These are phyloP conservation scores for Fraxinus cuspidata DNA, from an alignment of 257 asterid genomes.

Conservation along the genomic window DNA sequence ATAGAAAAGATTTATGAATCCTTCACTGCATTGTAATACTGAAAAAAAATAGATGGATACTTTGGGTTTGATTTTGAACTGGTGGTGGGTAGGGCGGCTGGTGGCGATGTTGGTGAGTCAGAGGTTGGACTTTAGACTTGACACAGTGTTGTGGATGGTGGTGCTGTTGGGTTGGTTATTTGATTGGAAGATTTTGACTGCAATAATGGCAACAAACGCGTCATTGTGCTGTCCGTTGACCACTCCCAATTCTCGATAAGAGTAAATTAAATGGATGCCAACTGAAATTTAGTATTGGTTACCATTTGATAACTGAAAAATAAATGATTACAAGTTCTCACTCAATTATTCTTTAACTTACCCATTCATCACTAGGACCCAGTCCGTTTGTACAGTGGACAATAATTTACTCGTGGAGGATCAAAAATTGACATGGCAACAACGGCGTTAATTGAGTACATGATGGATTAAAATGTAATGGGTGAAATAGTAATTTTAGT, in stretches of 20 bases:
- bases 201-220: slow-evolving; percentile 54
- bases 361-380: no score
- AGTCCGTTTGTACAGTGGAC: no score
- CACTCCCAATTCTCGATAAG: background rate
- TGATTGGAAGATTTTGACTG: slow-evolving; percentile 40
- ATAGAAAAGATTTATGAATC: slow-evolving; percentile 28
- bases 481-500: no score
- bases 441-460: no score
- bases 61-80: background rate
- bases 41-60: slow-evolving; percentile 27
- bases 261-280: no score
- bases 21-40: slow-evolving; percentile 25
- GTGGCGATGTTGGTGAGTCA: slow-evolving; percentile 64
- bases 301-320: no score
- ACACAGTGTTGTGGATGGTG: slow-evolving; percentile 18
- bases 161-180: slow-evolving; percentile 31
- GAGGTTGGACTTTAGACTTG: slow-evolving; percentile 82
- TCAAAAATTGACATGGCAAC: no score
- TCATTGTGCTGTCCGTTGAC: slow-evolving; percentile 30
- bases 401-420: no score
- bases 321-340: no score
- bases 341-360: no score
- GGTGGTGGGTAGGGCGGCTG: slow-evolving; percentile 9
- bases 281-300: no score
- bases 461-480: no score